A percentile compares a stretch with the other conserved stretches of the same genome.
Evolutionary conservation across 1,284 basidiomycete species (phyloP).

Genomic region (Cryptococcus sp.): DNA sequence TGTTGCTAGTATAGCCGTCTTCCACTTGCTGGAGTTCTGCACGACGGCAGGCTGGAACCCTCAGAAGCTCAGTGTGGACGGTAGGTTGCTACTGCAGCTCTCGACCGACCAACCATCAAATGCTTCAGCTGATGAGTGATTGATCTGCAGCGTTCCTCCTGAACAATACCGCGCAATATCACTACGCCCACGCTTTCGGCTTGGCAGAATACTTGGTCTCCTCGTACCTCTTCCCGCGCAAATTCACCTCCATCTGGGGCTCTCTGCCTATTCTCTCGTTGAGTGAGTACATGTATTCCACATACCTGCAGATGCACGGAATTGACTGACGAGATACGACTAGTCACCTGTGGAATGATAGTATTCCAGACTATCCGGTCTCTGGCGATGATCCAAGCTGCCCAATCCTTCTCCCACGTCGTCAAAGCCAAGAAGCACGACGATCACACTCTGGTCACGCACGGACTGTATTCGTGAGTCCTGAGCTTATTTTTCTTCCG

Average conservation of each 20-base stretch:
- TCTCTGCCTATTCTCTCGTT: slow-evolving; percentile 20
- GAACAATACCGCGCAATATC: slow-evolving; percentile 85
- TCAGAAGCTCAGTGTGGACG: slow-evolving; percentile 87
- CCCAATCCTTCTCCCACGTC: slow-evolving; percentile 87
- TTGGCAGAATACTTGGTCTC: slow-evolving; percentile 77
- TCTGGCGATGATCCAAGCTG: slow-evolving; percentile 92
- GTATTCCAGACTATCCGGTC: slow-evolving; percentile 79
- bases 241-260: slow-evolving; percentile 27
- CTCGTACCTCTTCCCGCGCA: slow-evolving; percentile 61
- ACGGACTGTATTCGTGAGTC: slow-evolving; percentile 79
- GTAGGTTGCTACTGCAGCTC: slow-evolving; percentile 59
- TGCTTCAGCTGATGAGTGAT: neutral
- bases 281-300: neutral
- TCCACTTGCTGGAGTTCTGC: slow-evolving; percentile 93
- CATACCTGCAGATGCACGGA: neutral
- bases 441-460: slow-evolving; percentile 76
- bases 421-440: slow-evolving; percentile 69
- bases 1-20: slow-evolving; percentile 73
- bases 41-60: slow-evolving; percentile 95
- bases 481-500: neutral
- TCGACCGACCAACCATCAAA: neutral
- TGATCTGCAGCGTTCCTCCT: slow-evolving; percentile 78
- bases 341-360: slow-evolving; percentile 58
- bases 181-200: slow-evolving; percentile 77
- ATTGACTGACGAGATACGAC: slow-evolving; percentile 55